A percentile compares a stretch with the other conserved stretches of the same genome.
phyloP scores from a whole-genome alignment of 225 moss, liverwort and hornwort genomes.

The Antitrichia curtipendula region DNA sequence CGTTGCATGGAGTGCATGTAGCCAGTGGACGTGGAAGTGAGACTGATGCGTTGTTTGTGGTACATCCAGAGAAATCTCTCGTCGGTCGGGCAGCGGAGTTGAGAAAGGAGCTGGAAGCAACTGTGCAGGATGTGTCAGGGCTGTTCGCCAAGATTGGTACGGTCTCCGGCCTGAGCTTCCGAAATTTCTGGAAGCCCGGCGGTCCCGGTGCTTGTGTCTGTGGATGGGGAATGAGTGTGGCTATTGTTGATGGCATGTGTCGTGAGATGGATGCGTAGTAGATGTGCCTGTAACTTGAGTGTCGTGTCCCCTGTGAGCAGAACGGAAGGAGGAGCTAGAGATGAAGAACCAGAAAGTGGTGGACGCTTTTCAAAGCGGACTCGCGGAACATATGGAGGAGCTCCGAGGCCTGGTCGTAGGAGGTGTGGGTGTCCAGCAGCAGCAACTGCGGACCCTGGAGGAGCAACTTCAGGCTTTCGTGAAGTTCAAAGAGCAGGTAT shows the following conservation, averaged over 20 bases:
- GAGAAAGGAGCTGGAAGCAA: constrained; percentile 63
- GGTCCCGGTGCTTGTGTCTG: not conserved
- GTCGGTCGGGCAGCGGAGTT: constrained; percentile 56
- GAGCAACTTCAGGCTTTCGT: constrained; percentile 58
- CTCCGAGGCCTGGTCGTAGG: constrained; percentile 51
- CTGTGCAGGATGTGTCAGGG: constrained; percentile 62
- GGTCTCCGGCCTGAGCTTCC: not conserved
- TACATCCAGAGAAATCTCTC: constrained; percentile 55
- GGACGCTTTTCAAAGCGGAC: constrained; percentile 42
- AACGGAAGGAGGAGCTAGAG: constrained; percentile 66
- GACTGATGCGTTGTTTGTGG: not conserved
- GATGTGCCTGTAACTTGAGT: not conserved
- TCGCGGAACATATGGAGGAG: constrained; percentile 49
- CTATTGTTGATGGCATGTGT: not conserved
- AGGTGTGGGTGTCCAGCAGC: constrained; percentile 66
- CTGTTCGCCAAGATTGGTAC: constrained; percentile 79
- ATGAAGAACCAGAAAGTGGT: constrained; percentile 56
- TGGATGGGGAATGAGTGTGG: not conserved
- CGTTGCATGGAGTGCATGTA: not conserved
- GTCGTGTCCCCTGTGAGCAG: constrained; percentile 17
- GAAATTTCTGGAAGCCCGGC: not conserved
- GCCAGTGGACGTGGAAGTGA: not conserved
- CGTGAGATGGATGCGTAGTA: not conserved
- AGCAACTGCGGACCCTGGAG: constrained; percentile 57
- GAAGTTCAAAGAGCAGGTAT: constrained; percentile 49